Percentiles rank a stretch among this genome's conserved stretches.
Conservation (phyloP, 2,329 filamentous ascomycete species). For the Colletotrichum navitas region DNA sequence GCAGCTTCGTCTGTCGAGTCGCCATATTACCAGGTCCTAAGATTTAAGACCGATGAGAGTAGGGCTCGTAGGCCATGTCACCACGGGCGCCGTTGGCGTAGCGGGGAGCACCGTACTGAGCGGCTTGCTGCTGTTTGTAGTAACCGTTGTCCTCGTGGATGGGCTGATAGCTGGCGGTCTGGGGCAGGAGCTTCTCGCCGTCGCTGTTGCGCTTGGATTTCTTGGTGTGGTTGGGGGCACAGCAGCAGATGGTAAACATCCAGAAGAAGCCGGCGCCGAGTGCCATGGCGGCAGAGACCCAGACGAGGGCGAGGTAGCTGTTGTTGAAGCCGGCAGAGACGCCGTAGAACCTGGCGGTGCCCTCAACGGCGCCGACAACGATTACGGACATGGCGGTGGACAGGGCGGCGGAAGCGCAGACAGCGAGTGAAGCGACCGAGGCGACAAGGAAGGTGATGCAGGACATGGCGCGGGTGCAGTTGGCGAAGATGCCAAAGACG, state of each 20-base stretch:
- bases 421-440: constrained; percentile 66
- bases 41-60: constrained; percentile 67
- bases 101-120: constrained; percentile 53
- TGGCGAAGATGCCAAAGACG: constrained; percentile 82
- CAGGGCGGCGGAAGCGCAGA: constrained; percentile 76
- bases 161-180: constrained; percentile 58
- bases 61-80: constrained; percentile 74
- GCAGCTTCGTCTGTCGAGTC: constrained; percentile 17
- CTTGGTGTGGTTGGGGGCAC: constrained; percentile 65
- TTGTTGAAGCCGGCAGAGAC: constrained; percentile 76
- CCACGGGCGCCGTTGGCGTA: constrained; percentile 58
- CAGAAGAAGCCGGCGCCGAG: constrained; percentile 87
- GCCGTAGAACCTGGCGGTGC: constrained; percentile 77
- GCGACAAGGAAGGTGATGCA: constrained; percentile 86
- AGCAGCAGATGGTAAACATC: constrained; percentile 93
- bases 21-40: neutral
- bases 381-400: constrained; percentile 80
- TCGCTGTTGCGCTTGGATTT: constrained; percentile 51
- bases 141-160: constrained; percentile 57
- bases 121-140: constrained; percentile 54
- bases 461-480: constrained; percentile 84
- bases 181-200: constrained; percentile 65
- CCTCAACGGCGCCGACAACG: constrained; percentile 76
- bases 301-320: constrained; percentile 78
- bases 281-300: constrained; percentile 84